Conservation (phyloP, 331 rosid genomes). For the Stylosanthes scabra region DNA sequence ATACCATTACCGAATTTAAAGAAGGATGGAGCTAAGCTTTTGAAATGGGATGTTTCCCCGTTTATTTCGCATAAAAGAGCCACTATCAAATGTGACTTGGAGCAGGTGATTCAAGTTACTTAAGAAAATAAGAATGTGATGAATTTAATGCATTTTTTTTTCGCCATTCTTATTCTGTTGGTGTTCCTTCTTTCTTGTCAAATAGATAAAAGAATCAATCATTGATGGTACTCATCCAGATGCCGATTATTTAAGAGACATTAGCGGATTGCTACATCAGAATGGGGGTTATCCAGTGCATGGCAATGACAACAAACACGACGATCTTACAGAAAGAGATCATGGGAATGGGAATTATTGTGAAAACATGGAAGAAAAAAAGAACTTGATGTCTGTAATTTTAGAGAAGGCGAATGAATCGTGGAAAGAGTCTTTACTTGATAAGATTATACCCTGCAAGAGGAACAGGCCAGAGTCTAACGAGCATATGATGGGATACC, state of each 20-base stretch:
- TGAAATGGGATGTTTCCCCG: slow-evolving; percentile 53
- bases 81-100: slow-evolving; percentile 56
- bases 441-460: slow-evolving; percentile 47
- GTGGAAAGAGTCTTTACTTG: slow-evolving; percentile 23
- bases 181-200: slow-evolving; percentile 27
- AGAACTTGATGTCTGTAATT: slow-evolving; percentile 35
- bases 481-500: slow-evolving; percentile 34
- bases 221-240: slow-evolving; percentile 61
- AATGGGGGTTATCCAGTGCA: slow-evolving; percentile 32
- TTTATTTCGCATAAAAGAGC: slow-evolving; percentile 64
- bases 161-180: slow-evolving; percentile 29
- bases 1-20: slow-evolving; percentile 47
- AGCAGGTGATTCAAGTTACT: slow-evolving; percentile 56
- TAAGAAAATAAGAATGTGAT: slow-evolving; percentile 4
- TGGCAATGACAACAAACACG: slow-evolving; percentile 32
- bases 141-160: slow-evolving; percentile 20
- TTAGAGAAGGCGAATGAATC: slow-evolving; percentile 39
- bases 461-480: slow-evolving; percentile 43
- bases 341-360: slow-evolving; percentile 34
- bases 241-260: slow-evolving; percentile 58
- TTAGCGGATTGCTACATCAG: slow-evolving; percentile 50
- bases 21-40: slow-evolving; percentile 46
- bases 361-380: slow-evolving; percentile 40
- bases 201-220: slow-evolving; percentile 76
- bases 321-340: slow-evolving; percentile 38